Conservation (phyloP, 192 early-diverging fungal species). For the Linnemannia schmuckeri region DNA sequence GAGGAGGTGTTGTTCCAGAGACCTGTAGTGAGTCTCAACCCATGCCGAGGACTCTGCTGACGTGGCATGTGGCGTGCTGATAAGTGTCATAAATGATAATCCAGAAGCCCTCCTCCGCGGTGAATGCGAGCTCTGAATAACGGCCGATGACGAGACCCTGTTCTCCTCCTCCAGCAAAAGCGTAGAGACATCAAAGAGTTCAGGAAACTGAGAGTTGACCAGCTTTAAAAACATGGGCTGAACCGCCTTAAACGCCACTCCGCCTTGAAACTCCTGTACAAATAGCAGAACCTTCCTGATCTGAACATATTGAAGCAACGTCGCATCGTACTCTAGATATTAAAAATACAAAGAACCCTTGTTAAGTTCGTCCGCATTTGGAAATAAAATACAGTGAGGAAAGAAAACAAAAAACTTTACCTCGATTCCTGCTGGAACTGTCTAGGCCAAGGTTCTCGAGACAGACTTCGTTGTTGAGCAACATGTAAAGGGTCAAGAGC, state of each 20-base stretch:
- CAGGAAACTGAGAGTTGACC: constrained; percentile 52
- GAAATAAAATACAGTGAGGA: background rate
- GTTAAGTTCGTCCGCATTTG: background rate
- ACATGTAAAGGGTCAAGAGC: constrained; percentile 45
- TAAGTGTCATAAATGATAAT: background rate
- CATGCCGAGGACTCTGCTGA: background rate
- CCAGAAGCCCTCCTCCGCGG: background rate
- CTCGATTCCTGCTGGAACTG: constrained; percentile 18
- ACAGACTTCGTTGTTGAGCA: constrained; percentile 48
- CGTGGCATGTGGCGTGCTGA: background rate
- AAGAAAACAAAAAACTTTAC: background rate
- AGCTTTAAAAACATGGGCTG: constrained; percentile 55
- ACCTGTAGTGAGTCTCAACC: constrained; percentile 19
- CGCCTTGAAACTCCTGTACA: constrained; percentile 43
- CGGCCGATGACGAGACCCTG: background rate
- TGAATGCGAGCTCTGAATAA: background rate
- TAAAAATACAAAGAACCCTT: background rate
- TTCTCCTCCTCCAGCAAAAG: constrained; percentile 42
- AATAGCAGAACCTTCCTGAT: constrained; percentile 46
- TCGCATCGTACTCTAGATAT: constrained; percentile 32
- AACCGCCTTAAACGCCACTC: constrained; percentile 37
- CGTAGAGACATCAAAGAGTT: constrained; percentile 52
- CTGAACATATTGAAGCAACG: constrained; percentile 35
- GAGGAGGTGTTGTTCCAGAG: constrained; percentile 22
- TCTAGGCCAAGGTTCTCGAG: constrained; percentile 19